Evolutionary conservation across 345 rosid species (phyloP), one percentile per base, ranked within the genome.

Genomic region (Ceriops zippeliana): DNA sequence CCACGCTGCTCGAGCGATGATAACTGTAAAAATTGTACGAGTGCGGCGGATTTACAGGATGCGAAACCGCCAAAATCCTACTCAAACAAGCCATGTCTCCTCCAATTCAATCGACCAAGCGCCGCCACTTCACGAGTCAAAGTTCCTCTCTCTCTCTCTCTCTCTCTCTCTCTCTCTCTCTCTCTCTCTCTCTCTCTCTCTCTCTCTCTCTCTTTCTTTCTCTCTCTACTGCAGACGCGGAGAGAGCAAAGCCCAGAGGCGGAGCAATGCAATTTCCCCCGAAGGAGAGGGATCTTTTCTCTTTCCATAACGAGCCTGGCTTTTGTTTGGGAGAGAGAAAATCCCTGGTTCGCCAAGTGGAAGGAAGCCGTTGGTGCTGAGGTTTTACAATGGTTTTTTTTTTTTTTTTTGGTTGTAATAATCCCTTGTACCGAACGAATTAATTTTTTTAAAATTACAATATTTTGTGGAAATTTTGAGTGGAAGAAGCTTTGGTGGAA

Each of bases 51-150:
- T 80, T 80, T 7, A 74, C 32, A 46, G 84, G 85, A 67, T 68
- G 83, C 35, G 96, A 80, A 63, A 80, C 85, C 63, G 92, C 76
- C 76, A 87, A 71, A 54, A 85, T 70, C 60, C 89, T 84, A 66
- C 85, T 81, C 61, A 82, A 69, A 77, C 81, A 85, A 58, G 78
- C 68, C 98, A 92, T 76, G 28, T 24, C 28, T 86, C 21, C 9
- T 42, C 21, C 8, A 15, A 42, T 42, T 15, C 49, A 42, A 13
- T 42, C 19, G 49, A 11, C 49, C 49, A 19, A 13, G 3, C 49
- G 49, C 5, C 49, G 46, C 16, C 46, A 2, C 17, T 42, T 0
- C 1, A 3, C 15, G 4, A 13, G 49, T 15, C 49, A 17, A 2
- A 42, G 49, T 42, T 3, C 49, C 0, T 16, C 16, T n/a, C 49